Percentiles rank a stretch among this genome's conserved stretches.
These are phyloP conservation scores for Leptodermis oblonga DNA, from an alignment of 257 asterid species.

Conservation along the genomic window DNA sequence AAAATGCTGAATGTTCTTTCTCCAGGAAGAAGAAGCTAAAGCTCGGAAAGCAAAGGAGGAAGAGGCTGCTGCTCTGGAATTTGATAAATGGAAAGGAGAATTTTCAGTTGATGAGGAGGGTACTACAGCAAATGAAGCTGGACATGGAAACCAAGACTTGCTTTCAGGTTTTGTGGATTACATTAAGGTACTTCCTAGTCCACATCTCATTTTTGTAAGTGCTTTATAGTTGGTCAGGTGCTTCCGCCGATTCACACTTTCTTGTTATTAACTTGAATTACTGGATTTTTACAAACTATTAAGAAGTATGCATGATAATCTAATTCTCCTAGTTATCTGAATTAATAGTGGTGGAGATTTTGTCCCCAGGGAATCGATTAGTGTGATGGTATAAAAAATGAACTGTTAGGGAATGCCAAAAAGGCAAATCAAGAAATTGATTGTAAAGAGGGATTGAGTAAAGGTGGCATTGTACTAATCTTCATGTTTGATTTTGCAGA, in stretches of 20 bases:
- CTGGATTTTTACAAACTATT: neutral
- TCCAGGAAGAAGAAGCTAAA: slow-evolving; percentile 90
- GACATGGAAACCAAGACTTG: slow-evolving; percentile 78
- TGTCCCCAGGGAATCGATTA: neutral
- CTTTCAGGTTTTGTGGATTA: slow-evolving; percentile 88
- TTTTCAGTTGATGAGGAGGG: slow-evolving; percentile 98
- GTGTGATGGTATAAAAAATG: neutral
- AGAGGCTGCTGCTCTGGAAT: slow-evolving; percentile 85
- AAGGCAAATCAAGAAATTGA: neutral
- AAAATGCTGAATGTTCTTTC: slow-evolving; percentile 9
- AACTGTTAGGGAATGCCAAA: neutral
- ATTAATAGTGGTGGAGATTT: neutral
- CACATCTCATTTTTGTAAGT: neutral
- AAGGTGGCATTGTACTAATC: slow-evolving; percentile 6
- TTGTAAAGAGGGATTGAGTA: neutral
- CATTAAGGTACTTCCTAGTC: slow-evolving; percentile 58
- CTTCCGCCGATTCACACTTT: neutral
- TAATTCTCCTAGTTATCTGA: neutral
- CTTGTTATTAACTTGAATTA: neutral
- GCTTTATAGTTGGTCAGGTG: neutral
- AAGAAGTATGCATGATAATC: neutral
- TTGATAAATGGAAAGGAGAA: slow-evolving; percentile 93
- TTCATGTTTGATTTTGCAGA: slow-evolving; percentile 44
- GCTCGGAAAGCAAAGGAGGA: slow-evolving; percentile 91
- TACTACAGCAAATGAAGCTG: slow-evolving; percentile 75